Conservation (phyloP, 495 filamentous ascomycete species). For the Xylaria castorea region DNA sequence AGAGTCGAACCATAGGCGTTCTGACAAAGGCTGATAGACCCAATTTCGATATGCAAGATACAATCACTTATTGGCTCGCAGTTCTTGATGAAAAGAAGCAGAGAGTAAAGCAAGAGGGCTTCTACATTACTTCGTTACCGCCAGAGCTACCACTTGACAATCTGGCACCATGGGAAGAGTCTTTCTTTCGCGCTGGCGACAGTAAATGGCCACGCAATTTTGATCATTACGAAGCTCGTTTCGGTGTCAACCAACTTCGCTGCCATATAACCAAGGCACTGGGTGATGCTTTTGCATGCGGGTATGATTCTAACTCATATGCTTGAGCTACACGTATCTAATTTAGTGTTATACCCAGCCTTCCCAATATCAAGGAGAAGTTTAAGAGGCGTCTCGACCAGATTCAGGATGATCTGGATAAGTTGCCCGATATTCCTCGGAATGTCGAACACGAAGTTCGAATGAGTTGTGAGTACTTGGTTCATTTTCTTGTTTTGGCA, state of each 20-base stretch:
- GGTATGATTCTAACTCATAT: conserved; percentile 37
- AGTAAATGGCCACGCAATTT: conserved; percentile 52
- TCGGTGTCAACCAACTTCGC: conserved; percentile 63
- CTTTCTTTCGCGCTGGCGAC: conserved; percentile 57
- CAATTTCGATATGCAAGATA: conserved; percentile 42
- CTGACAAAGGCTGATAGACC: conserved; percentile 77
- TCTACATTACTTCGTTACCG: conserved; percentile 61
- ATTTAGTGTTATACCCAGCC: conserved; percentile 38
- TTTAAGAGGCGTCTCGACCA: conserved; percentile 53
- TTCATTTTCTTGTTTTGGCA: not conserved
- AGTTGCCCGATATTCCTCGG: conserved; percentile 59
- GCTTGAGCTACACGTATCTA: not conserved
- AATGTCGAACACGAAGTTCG: conserved; percentile 53
- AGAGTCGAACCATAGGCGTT: conserved; percentile 69
- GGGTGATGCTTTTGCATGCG: conserved; percentile 61
- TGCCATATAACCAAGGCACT: conserved; percentile 60
- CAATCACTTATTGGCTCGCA: conserved; percentile 57
- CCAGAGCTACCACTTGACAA: conserved; percentile 51
- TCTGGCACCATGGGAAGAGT: conserved; percentile 60
- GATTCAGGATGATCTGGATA: conserved; percentile 52
- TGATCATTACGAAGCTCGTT: conserved; percentile 50
- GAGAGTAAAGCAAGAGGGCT: conserved; percentile 59
- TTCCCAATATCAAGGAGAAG: conserved; percentile 62
- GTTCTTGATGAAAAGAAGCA: conserved; percentile 64
- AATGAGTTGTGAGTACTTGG: conserved; percentile 26